Evolutionary conservation across 352 stramenopile genomes (phyloP).

Genomic region (Nothophytophthora sp.): DNA sequence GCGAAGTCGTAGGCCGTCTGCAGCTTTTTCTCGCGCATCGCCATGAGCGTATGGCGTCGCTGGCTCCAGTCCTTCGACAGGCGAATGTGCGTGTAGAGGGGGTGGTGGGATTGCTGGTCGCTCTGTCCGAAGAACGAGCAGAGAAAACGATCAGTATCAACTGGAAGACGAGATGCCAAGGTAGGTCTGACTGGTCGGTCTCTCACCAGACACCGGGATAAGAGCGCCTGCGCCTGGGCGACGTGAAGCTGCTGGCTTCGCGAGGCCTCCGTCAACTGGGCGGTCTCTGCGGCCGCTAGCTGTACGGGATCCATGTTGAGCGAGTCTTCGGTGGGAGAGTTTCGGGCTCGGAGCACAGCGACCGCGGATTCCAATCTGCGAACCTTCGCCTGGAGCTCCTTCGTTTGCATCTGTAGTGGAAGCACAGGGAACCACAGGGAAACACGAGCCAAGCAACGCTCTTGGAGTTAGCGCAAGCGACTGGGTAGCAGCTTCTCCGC

Average conservation of each 20-base stretch:
- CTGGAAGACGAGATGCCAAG: background rate
- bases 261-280: background rate
- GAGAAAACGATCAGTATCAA: background rate
- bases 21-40: constrained; percentile 12
- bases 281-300: constrained; percentile 2
- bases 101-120: constrained; percentile 8
- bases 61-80: constrained; percentile 14
- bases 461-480: too few relatives aligned
- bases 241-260: constrained; percentile 9
- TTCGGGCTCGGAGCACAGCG: too few relatives aligned
- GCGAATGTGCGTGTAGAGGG: constrained; percentile 22
- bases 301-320: background rate
- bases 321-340: constrained; percentile 7
- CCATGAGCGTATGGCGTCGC: constrained; percentile 6
- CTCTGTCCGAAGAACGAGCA: constrained; percentile 3
- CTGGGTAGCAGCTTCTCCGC: too few relatives aligned
- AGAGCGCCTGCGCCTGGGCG: constrained; percentile 7
- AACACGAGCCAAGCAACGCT: too few relatives aligned
- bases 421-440: too few relatives aligned
- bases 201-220: constrained; percentile 11
- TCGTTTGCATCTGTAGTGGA: constrained; percentile 10
- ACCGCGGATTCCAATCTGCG: constrained; percentile 9
- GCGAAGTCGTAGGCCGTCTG: constrained; percentile 21
- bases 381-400: constrained; percentile 5
- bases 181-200: background rate